Conservation (phyloP, 2,329 filamentous ascomycete species). For the Fusarium kyushuense region DNA sequence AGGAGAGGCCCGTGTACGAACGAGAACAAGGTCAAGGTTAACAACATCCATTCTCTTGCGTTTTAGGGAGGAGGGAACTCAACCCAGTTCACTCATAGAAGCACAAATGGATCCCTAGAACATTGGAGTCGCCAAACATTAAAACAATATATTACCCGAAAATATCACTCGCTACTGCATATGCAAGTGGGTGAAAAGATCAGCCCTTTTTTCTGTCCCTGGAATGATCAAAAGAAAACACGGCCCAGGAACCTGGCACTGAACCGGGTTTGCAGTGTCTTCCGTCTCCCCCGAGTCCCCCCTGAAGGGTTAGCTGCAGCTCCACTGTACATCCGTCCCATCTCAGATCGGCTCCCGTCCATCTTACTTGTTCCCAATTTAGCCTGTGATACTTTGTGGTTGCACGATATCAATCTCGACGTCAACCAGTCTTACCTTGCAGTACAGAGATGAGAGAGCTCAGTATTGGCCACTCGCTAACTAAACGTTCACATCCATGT, state of each 20-base stretch:
- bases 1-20: constrained; percentile 27
- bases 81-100: background rate
- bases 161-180: background rate
- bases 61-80: constrained; percentile 3
- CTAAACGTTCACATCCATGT: constrained; percentile 1
- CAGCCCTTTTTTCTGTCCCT: constrained; percentile 16
- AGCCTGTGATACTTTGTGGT: constrained; percentile 13
- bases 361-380: background rate
- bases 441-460: constrained; percentile 7
- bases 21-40: background rate
- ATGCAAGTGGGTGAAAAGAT: constrained; percentile 11
- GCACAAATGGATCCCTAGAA: too few relatives aligned
- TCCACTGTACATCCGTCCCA: constrained; percentile 17
- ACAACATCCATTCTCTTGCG: background rate
- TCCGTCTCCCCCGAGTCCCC: background rate
- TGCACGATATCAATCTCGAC: constrained; percentile 11
- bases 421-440: constrained; percentile 10
- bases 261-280: constrained; percentile 19
- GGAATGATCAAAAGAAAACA: constrained; percentile 8
- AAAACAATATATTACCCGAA: background rate
- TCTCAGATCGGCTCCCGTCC: constrained; percentile 20
- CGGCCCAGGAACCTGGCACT: constrained; percentile 19
- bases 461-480: constrained; percentile 1
- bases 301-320: constrained; percentile 5
- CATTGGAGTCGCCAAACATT: too few relatives aligned